Conservation (phyloP, 1,284 basidiomycete genomes). For the Ustilago xerochloae region DNA sequence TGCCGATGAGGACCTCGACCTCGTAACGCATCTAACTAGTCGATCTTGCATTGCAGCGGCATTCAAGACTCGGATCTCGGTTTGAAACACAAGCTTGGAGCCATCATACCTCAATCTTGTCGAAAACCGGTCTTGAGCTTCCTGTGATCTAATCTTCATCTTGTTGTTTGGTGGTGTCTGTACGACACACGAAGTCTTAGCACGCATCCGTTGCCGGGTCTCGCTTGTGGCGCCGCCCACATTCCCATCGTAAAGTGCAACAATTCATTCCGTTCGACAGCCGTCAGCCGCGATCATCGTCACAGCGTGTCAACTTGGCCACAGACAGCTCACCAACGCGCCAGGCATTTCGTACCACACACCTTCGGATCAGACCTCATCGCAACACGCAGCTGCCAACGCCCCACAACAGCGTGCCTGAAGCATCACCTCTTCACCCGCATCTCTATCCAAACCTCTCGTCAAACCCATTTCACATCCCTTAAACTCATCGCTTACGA, state of each 20-base stretch:
- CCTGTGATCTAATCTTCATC: neutral
- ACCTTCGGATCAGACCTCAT: too few species aligned
- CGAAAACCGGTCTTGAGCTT: neutral
- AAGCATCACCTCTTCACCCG: neutral
- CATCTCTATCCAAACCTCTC: neutral
- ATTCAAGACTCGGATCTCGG: too few species aligned
- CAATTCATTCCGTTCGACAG: neutral
- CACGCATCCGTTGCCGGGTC: neutral
- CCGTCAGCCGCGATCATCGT: neutral
- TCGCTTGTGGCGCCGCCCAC: neutral
- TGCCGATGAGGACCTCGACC: slow-evolving; percentile 24
- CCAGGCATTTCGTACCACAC: too few species aligned
- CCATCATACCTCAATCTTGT: too few species aligned
- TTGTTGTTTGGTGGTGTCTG: neutral
- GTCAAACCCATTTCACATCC: neutral
- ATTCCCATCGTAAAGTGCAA: neutral
- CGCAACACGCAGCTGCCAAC: too few species aligned
- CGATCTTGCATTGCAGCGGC: neutral
- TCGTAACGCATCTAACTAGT: slow-evolving; percentile 6
- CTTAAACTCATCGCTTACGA: neutral
- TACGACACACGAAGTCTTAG: neutral
- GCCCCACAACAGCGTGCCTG: neutral
- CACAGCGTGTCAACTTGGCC: too few species aligned
- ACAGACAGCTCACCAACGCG: too few species aligned
- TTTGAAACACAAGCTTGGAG: too few species aligned